phyloP scores from a whole-genome alignment of 2,329 filamentous ascomycete genomes.

The Dothistroma septosporum region DNA sequence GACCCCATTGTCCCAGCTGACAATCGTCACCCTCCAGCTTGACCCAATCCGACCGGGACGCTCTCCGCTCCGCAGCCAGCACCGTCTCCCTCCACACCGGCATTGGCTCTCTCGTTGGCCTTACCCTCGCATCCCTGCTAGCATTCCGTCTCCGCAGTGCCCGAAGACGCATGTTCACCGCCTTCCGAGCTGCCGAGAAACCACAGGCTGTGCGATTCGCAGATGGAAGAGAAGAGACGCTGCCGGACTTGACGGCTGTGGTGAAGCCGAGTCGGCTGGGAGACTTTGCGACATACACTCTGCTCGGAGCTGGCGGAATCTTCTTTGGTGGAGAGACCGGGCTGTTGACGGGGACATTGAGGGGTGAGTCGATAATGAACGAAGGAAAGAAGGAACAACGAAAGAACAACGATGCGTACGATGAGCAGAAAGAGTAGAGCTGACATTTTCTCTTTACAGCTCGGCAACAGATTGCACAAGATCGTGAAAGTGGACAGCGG shows the following conservation, averaged over 20 bases:
- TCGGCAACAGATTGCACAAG: constrained; percentile 49
- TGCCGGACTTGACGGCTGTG: constrained; percentile 58
- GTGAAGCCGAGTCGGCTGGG: constrained; percentile 56
- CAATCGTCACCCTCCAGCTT: constrained; percentile 35
- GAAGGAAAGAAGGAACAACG: constrained; percentile 49
- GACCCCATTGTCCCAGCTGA: background rate
- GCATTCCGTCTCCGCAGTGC: constrained; percentile 55
- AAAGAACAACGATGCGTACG: too few species aligned
- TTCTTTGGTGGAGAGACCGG: constrained; percentile 63
- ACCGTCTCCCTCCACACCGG: constrained; percentile 54
- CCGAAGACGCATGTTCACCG: constrained; percentile 57
- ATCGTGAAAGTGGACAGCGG: constrained; percentile 52
- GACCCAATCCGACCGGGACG: constrained; percentile 55
- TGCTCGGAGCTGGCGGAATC: constrained; percentile 58
- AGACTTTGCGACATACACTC: constrained; percentile 59
- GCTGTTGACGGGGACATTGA: constrained; percentile 51
- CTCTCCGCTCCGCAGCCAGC: constrained; percentile 52
- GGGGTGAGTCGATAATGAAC: constrained; percentile 48
- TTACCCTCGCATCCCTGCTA: constrained; percentile 56
- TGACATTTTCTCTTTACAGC: constrained; percentile 40
- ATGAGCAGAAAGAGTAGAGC: constrained; percentile 36
- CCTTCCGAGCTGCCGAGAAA: constrained; percentile 58
- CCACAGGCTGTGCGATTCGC: constrained; percentile 61
- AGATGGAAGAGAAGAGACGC: constrained; percentile 55
- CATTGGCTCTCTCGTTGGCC: constrained; percentile 57